Base-by-base conservation (phyloP, 805 yeast genomes). In the Dipodascus geniculatus region DNA sequence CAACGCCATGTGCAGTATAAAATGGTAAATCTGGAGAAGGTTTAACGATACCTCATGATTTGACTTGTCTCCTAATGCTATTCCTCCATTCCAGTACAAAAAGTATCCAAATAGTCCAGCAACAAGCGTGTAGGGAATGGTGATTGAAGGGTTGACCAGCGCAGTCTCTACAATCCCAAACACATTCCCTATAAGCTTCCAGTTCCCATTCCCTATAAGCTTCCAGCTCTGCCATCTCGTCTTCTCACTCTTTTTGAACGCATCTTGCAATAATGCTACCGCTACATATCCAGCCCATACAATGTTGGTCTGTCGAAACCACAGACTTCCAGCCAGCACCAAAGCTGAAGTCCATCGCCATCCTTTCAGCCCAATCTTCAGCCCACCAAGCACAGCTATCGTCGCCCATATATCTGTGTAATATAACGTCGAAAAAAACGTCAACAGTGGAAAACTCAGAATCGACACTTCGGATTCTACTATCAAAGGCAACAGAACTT, bases 391-490 rank as follows among this genome's bases (percentile, higher is more conserved):
- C 4, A 90, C 76, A 24, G 87, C 70, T 1, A 86, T 75, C 0
- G 93, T 78, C 0, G 96, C 79, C 98, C 97, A 90, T 1, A 89
- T 83, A 64, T 93, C 99, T 0, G 99, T 93, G 68, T 93, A 93
- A 69, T 82, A 93, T 35, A 93, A 70, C 33, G 81, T 81, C 60
- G 83, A 82, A 68, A 82, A 91, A 2, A 89, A 75, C 22, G 83
- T 73, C 52, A 91, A 63, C 51, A 90, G 71, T 1, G 99, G 98
- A 60, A 81, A 78, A 4, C 82, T 64, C 52, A 74, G 64, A 2
- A 83, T 57, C 3, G 70, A 22, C 4, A 55, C 22, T 2, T 54
- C 51, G n/a, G 35, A 35, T 9, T 51, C 55, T 2, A 20, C 31
- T 17, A 54, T 74, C 50, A 70, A 60, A 19, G 74, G 63, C 6